Evolutionary conservation across 2,329 filamentous ascomycete species (phyloP), one percentile per base, ranked within the genome.

Genomic region (Cladosporium oxysporum): DNA sequence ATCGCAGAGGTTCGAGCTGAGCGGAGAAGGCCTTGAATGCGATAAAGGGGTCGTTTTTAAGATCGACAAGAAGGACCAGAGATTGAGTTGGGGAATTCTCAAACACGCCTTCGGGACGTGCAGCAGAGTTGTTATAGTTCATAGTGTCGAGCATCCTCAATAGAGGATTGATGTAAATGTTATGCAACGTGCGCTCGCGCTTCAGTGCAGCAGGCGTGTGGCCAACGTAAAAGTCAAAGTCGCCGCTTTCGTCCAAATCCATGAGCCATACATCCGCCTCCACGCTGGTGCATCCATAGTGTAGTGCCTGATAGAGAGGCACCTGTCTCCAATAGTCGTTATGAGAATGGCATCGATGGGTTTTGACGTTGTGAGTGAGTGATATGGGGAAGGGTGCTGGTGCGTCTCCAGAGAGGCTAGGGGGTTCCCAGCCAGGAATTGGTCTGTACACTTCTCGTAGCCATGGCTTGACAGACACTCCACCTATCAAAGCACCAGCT

Each of bases 271-370:
- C 84, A 72, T 92, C 90, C 2, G 88, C 88, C 76, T 92, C 90
- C 3, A 90, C 81, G 11, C 87, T 84, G 6, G 85, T 84, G 70
- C 87, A 90, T 2, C 88, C 87, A n/a, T 83, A 81, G 7, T 84
- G 82, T 28, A 66, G 73, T 26, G 89, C 90, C 12, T 86, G 86
- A 71, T 85, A 88, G 3, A 92, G 80, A 0, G 89, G 88, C 0
- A 85, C 80, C 21, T 80, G 80, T 58, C 87, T 84, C 86, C 87
- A 89, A 76, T 91, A 91, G 75, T 91, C 89, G 71, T 91, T 91
- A 73, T 91, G 88, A 1, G 86, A 89, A 74, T 90, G 88, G 68
- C 87, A 89, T 1, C 80, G 79, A 33, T 88, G 82, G 1, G 87
- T 86, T 2, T 79, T 73, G 21, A 87, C 79, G 53, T 76, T 78